Evolutionary conservation across 2,329 filamentous ascomycete species (phyloP).

Genomic region (Bisporella sp.): DNA sequence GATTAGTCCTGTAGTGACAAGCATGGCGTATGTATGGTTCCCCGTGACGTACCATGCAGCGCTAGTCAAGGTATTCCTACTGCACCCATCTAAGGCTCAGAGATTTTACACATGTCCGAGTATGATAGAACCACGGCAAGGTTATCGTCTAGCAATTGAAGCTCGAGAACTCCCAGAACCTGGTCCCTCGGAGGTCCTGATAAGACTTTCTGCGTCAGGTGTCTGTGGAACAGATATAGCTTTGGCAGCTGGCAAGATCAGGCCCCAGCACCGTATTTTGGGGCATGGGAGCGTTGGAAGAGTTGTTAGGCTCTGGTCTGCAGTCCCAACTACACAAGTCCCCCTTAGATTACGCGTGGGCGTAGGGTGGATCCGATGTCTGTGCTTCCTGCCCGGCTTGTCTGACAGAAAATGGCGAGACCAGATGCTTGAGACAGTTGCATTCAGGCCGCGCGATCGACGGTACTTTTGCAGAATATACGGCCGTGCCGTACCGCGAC

Average conservation of each 20-base stretch:
- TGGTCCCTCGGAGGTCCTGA: too few species aligned
- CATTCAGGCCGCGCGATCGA: constrained; percentile 29
- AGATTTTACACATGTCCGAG: too few species aligned
- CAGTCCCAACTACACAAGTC: constrained; percentile 42
- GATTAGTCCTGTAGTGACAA: too few species aligned
- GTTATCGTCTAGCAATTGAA: too few species aligned
- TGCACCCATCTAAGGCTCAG: too few species aligned
- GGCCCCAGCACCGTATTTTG: constrained; percentile 2
- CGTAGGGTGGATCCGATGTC: constrained; percentile 38
- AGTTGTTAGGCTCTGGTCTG: constrained; percentile 55
- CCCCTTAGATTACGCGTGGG: constrained; percentile 59
- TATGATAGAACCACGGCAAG: too few species aligned
- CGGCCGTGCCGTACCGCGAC: constrained; percentile 48
- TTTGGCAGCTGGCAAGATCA: background rate
- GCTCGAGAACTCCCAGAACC: too few species aligned
- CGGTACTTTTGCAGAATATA: constrained; percentile 26
- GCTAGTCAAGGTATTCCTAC: too few species aligned
- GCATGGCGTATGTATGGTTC: too few species aligned
- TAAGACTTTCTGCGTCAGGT: too few species aligned
- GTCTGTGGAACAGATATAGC: too few species aligned
- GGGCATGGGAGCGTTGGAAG: constrained; percentile 61
- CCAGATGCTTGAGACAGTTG: constrained; percentile 28
- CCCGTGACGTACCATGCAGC: too few species aligned
- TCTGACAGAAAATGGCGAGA: constrained; percentile 35
- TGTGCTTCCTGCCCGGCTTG: constrained; percentile 11